Percentiles rank a stretch among this genome's conserved stretches.
Conservation (phyloP, 176 grass and related monocot species). For the Oryza australiensis region DNA sequence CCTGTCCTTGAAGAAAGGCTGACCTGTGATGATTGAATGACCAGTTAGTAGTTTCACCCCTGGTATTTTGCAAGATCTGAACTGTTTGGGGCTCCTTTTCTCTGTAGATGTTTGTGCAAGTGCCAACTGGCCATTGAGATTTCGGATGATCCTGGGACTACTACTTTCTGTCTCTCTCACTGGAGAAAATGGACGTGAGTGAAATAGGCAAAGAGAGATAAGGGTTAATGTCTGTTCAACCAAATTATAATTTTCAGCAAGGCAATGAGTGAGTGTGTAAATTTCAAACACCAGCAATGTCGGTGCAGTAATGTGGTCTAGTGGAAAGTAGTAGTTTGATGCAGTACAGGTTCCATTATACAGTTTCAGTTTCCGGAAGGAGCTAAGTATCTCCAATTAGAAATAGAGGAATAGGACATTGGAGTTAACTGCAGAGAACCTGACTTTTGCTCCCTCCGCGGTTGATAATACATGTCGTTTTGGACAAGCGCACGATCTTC, state of each 20-base stretch:
- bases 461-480: too few species aligned
- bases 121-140: constrained; percentile 10
- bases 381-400: neutral
- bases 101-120: constrained; percentile 3
- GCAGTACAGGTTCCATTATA: neutral
- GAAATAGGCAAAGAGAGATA: neutral
- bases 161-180: constrained; percentile 27
- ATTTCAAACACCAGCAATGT: neutral
- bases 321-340: neutral
- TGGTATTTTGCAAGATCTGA: constrained; percentile 8
- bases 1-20: constrained; percentile 31
- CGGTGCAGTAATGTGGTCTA: neutral
- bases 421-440: neutral
- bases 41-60: constrained; percentile 29
- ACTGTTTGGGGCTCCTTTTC: constrained; percentile 28
- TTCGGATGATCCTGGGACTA: neutral
- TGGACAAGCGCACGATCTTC: too few species aligned
- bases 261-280: neutral
- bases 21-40: constrained; percentile 33
- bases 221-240: neutral
- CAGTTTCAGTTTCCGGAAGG: neutral
- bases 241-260: constrained; percentile 10
- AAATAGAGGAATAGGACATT: neutral
- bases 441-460: too few species aligned
- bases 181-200: neutral